Evolutionary conservation across 2,329 filamentous ascomycete species (phyloP), one percentile per base, ranked within the genome.

Genomic region (Exophiala mesophila): DNA sequence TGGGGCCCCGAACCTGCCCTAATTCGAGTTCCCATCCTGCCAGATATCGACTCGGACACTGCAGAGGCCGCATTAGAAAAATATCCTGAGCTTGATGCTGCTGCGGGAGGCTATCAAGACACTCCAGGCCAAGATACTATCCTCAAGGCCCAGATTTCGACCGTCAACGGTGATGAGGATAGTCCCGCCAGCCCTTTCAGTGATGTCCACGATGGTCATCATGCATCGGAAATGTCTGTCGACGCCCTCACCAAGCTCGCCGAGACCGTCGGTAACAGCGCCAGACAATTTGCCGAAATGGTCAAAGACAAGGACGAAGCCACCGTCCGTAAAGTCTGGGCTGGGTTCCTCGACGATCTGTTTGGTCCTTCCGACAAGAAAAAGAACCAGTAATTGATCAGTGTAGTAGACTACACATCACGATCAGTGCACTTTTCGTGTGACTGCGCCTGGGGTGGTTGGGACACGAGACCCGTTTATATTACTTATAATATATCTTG

Each of bases 101-200:
- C 54, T 19, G 54, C 54, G 12, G 54, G 54, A n/a, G 50, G 54
- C 3, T 56, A 55, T 33, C 54, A 56, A 46, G 52, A 45, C 26
- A 55, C 49, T 6, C 47, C 44, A 23, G 49, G 39, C 13, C 47
- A 51, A 19, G 45, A 49, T n/a, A 50, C 41, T 5, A 66, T 73
- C 49, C 75, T 78, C 70, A 73, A 73, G 54, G 72, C 77, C 24
- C 66, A 74, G 58, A 78, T 82, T 59, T 69, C 70, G 56, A 72
- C 72, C 29, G 71, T 48, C 7, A 36, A 41, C 13, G 40, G 43
- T 34, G 40, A 60, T 29, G 46, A 53, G 19, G 58, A 57, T 10
- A 55, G 57, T 24, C 61, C 74, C 40, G 68, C 73, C 44, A 72
- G 73, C 48, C 70, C 77, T 36, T 71, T 81, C 68, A 70, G 69